Conservation (phyloP, 805 yeast species). For the Metschnikowia orientalis region DNA sequence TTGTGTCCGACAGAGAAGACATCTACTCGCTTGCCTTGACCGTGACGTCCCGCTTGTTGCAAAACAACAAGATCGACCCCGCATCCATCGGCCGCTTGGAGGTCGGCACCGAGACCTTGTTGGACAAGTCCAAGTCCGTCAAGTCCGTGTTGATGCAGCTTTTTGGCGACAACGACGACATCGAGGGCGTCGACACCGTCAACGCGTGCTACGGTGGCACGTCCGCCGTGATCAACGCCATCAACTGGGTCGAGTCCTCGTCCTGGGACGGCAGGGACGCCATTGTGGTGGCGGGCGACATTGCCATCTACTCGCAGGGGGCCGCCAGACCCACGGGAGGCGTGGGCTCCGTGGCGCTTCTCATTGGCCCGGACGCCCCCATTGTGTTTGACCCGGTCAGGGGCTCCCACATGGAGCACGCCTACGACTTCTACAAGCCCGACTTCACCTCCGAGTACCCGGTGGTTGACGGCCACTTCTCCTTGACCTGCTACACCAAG, state of each 20-base stretch:
- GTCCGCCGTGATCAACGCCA: constrained; percentile 84
- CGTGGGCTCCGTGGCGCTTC: constrained; percentile 92
- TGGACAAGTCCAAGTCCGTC: constrained; percentile 95
- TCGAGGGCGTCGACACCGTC: constrained; percentile 93
- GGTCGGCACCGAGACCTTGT: constrained; percentile 95
- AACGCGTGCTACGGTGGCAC: constrained; percentile 99
- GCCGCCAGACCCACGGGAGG: constrained; percentile 99
- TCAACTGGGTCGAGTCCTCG: constrained; percentile 94
- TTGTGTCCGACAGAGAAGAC: constrained; percentile 96
- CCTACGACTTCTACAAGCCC: constrained; percentile 97
- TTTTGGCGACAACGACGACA: constrained; percentile 80
- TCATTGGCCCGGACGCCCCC: constrained; percentile 97
- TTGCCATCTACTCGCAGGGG: constrained; percentile 95
- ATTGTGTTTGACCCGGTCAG: constrained; percentile 83
- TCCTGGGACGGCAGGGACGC: constrained; percentile 99
- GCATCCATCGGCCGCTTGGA: constrained; percentile 86
- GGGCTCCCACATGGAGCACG: constrained; percentile 94
- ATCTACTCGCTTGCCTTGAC: constrained; percentile 92
- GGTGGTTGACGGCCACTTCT: constrained; percentile 94
- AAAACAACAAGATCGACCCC: constrained; percentile 79
- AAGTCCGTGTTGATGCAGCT: constrained; percentile 94
- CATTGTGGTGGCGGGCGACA: constrained; percentile 94
- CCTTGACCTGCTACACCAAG: constrained; percentile 87
- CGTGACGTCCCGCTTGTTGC: constrained; percentile 70
- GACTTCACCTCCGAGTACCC: constrained; percentile 96